Conservation (phyloP, 148 eudicot genomes). For the Pouteria glomerata region DNA sequence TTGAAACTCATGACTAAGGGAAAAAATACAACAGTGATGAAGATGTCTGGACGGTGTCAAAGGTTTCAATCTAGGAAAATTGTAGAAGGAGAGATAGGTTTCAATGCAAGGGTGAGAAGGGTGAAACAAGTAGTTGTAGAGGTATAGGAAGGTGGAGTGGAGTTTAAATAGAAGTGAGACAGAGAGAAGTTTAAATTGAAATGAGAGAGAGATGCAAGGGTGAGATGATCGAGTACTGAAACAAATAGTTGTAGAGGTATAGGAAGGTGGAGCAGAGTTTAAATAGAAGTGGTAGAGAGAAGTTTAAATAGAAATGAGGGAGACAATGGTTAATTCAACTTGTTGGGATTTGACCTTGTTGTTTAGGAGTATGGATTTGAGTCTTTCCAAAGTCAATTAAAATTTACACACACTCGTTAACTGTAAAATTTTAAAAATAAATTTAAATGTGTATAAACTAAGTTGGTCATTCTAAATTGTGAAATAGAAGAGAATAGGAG, state of each 20-base stretch:
- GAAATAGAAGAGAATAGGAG: no score
- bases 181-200: no score
- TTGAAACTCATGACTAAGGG: slow-evolving; percentile 44
- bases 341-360: no score
- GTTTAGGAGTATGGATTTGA: no score
- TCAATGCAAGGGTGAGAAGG: no score
- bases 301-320: not conserved
- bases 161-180: not conserved
- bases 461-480: no score
- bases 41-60: not conserved
- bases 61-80: not conserved
- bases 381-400: no score
- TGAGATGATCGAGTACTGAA: not conserved
- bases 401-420: no score
- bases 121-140: not conserved
- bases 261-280: not conserved
- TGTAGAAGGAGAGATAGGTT: not conserved
- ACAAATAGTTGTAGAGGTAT: not conserved
- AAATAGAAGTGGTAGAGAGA: not conserved
- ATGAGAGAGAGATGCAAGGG: not conserved
- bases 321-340: no score
- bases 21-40: not conserved
- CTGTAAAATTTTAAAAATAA: no score
- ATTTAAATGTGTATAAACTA: no score
- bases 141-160: not conserved